Evolutionary conservation across 1,139 yeast species (phyloP), one percentile per base, ranked within the genome.

Genomic region (Magnusiomyces tetraspermus): DNA sequence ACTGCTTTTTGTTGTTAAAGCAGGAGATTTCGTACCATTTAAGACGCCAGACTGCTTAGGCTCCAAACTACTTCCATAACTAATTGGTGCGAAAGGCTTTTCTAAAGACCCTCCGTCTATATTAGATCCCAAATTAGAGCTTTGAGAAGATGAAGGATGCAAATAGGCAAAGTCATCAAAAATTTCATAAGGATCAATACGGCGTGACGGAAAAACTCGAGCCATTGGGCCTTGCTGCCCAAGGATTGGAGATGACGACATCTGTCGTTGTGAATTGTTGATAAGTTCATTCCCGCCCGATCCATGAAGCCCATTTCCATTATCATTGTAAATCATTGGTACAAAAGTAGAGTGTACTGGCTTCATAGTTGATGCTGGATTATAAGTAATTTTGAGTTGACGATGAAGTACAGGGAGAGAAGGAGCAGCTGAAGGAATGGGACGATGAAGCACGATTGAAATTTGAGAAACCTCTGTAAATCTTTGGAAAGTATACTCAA

Each of bases 151-250:
- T 2, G 61, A 57, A 0, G 65, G 64, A 49, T 61, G 77, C 1
- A 84, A 76, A 64, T 85, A 85, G 28, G 84, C 80, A 1, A 87
- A 83, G 60, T 84, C 92, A 64, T 85, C 95, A 59, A 85, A 78
- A 3, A 85, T 78, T 61, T 85, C 95, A 67, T 75, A 85, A 0
- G 89, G 80, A 65, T 82, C 63, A 17, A 65, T 60, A 4, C 70
- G 59, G 19, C 59, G 55, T n/a, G 64, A 57, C 37, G 57, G 8
- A n/a, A 49, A 36, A 26, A 38, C 38, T 13, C 37, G 26, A 3
- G 41, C 30, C 28, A 36, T 15, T 22, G 21, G 23, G 21, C 31
- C 31, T 23, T 19, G 36, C 15, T 38, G 42, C 11, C 42, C 42
- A 19, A 10, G 8, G 3, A 38, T 19, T 17, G 42, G 15, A 4